Percentiles rank a stretch among this genome's conserved stretches.
Conservation (phyloP, 805 yeast genomes). For the Monosporozyma solicola region DNA sequence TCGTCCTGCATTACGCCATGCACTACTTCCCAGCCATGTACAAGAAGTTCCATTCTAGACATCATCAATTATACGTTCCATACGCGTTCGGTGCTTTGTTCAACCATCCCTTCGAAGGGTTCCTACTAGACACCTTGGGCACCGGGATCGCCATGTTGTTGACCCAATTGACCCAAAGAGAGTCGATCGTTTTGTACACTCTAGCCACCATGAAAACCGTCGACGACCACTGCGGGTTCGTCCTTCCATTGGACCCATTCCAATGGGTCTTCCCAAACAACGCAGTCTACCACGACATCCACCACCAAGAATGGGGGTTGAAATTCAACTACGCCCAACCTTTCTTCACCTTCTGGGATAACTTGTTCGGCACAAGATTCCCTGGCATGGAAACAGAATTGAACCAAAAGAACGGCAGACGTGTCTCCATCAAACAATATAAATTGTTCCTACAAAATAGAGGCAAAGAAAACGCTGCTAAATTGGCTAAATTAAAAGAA, state of each 20-base stretch:
- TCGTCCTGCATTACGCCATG: conserved; percentile 80
- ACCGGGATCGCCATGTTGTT: conserved; percentile 72
- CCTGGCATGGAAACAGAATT: conserved; percentile 29
- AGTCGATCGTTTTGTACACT: conserved; percentile 61
- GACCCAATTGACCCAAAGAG: conserved; percentile 64
- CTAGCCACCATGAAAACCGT: conserved; percentile 94
- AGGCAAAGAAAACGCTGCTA: conserved; percentile 23
- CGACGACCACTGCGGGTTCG: conserved; percentile 98
- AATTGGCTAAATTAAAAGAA: conserved; percentile 7
- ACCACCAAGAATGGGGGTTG: conserved; percentile 93
- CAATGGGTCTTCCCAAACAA: conserved; percentile 90
- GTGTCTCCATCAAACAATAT: conserved; percentile 51
- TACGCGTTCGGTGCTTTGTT: conserved; percentile 95
- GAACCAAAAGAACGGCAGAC: conserved; percentile 40
- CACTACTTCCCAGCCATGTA: conserved; percentile 72
- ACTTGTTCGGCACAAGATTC: conserved; percentile 60
- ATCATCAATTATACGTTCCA: conserved; percentile 90
- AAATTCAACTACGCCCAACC: conserved; percentile 93
- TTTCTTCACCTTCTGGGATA: conserved; percentile 92
- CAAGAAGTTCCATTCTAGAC: conserved; percentile 82
- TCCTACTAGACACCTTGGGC: conserved; percentile 83
- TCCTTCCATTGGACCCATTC: conserved; percentile 84
- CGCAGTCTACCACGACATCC: conserved; percentile 93
- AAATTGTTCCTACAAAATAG: conserved; percentile 43
- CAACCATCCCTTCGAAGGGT: conserved; percentile 92